Percentiles rank a stretch among this genome's conserved stretches.
These are phyloP conservation scores for Cucurbita moschata DNA, from an alignment of 306 rosid species.

Conservation along the genomic window DNA sequence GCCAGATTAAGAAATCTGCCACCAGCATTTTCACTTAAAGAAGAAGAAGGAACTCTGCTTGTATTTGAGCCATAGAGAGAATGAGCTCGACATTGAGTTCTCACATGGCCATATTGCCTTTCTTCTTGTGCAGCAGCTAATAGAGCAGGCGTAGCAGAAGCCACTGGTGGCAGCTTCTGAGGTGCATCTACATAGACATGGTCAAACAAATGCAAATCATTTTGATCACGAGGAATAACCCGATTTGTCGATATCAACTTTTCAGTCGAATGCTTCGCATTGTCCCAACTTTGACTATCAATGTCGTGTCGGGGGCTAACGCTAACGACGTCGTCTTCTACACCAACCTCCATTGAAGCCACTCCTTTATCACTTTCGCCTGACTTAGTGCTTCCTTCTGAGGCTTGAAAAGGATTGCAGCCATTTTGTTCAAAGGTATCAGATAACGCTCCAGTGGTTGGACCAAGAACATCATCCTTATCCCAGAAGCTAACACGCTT, in stretches of 20 bases:
- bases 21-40: conserved; percentile 29
- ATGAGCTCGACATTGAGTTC: conserved; percentile 27
- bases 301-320: conserved; percentile 16
- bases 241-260: conserved; percentile 21
- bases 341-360: conserved; percentile 24
- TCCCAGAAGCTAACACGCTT: conserved; percentile 41
- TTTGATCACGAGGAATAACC: conserved; percentile 18
- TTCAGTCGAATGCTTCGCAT: conserved; percentile 21
- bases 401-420: conserved; percentile 34
- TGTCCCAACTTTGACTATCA: conserved; percentile 30
- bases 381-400: conserved; percentile 28
- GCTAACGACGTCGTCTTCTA: conserved; percentile 13
- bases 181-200: conserved; percentile 22
- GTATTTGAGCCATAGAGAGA: conserved; percentile 26
- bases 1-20: conserved; percentile 25
- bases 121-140: conserved; percentile 25
- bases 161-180: conserved; percentile 17
- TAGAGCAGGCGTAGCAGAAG: conserved; percentile 25
- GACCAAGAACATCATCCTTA: conserved; percentile 39
- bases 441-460: conserved; percentile 18
- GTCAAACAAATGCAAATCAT: conserved; percentile 19
- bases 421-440: conserved; percentile 20
- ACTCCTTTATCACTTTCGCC: conserved; percentile 36
- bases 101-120: conserved; percentile 20
- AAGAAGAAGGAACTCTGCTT: conserved; percentile 28